Evolutionary conservation across 768 basidiomycete genomes (phyloP), one percentile per base, ranked within the genome.

Genomic region (Agrocybe chaxingu): DNA sequence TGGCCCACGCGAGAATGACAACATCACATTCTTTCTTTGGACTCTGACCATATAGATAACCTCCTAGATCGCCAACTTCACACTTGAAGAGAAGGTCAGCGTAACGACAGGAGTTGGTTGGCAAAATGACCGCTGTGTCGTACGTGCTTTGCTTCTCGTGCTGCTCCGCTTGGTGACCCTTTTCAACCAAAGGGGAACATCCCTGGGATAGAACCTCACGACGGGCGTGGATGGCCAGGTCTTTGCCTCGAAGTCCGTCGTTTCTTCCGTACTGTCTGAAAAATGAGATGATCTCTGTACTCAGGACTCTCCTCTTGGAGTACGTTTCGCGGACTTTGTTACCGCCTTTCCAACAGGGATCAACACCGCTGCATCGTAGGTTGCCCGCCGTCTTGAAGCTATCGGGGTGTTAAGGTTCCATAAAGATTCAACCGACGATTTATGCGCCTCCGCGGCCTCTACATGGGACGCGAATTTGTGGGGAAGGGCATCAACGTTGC

Each of bases 271-370:
- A 18, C 12, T 39, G 12, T 8, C 33, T 42, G 24, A 8, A 24
- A 35, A 42, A 30, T 55, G 13, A 56, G 42, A 1, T 13, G 12
- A 19, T 3, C 24, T 24, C 7, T 11, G 41, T 38, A 24, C 16
- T 19, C 47, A 84, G 76, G 84, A 88, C 55, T 82, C 84, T 16
- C 89, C 89, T 2, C 73, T 90, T 0, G 92, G 92, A 3, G 82
- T 95, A 13, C 86, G 93, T 41, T 72, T 76, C 56, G 80, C 81
- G 0, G 87, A 94, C 62, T 82, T 78, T 32, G 82, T 82, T 5
- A 87, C 86, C 3, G 80, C 80, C 0, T 95, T 93, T 70, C 93
- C 95, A 0, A 77, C 92, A n/a, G 89, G 82, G 0, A 73, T 97
- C 57, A 92, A 89, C 47, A 74, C 83, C 0, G 95, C 91, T 4